phyloP scores from a whole-genome alignment of 169 alveolate species.

The Besnoitia besnoiti region DNA sequence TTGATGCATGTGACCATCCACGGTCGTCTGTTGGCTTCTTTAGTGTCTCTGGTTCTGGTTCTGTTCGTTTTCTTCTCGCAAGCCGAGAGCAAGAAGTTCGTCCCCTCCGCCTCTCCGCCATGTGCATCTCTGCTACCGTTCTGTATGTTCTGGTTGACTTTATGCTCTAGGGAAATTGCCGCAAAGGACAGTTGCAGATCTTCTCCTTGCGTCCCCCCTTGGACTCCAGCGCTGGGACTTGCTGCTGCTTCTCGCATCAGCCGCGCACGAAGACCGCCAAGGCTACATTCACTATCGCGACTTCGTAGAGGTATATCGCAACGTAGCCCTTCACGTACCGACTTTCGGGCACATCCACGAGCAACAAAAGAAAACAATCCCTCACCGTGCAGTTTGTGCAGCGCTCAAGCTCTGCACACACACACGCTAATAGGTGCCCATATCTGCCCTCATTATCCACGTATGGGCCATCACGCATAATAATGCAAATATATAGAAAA shows the following conservation, averaged over 20 bases:
- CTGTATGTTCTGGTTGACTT: background rate
- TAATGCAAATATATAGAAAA: too few relatives aligned
- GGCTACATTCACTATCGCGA: slow-evolving; percentile 62
- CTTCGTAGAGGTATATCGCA: slow-evolving; percentile 51
- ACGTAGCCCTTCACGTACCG: too few relatives aligned
- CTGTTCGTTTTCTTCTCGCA: too few relatives aligned
- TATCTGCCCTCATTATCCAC: too few relatives aligned
- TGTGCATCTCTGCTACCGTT: background rate
- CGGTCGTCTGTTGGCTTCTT: background rate
- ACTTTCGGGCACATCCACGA: too few relatives aligned
- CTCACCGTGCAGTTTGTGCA: too few relatives aligned
- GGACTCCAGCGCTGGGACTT: slow-evolving; percentile 64
- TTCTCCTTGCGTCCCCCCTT: slow-evolving; percentile 62
- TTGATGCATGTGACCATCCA: too few relatives aligned
- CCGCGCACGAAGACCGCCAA: slow-evolving; percentile 61
- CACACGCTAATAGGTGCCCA: too few relatives aligned
- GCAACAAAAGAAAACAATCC: too few relatives aligned
- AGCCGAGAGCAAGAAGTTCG: too few relatives aligned
- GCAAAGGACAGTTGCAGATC: slow-evolving; percentile 57
- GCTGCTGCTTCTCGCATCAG: slow-evolving; percentile 54
- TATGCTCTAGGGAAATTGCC: slow-evolving; percentile 46
- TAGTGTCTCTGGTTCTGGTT: background rate
- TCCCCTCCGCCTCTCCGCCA: too few relatives aligned
- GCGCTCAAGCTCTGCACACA: background rate
- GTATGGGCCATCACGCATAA: too few relatives aligned